Base-by-base conservation (phyloP, 2,329 filamentous ascomycete species). In the Phaeosphaeriaceae sp. region DNA sequence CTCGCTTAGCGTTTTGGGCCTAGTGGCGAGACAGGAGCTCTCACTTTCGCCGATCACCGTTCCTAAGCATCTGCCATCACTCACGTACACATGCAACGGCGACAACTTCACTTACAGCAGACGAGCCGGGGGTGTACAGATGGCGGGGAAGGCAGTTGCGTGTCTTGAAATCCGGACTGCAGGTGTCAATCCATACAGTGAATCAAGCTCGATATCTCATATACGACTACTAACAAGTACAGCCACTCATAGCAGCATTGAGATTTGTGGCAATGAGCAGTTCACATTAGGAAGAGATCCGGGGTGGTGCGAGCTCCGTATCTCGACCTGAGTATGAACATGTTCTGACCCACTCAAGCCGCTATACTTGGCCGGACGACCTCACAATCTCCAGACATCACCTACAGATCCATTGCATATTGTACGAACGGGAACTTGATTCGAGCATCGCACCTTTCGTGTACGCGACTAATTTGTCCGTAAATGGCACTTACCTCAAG, bases 401-500 rank as follows among this genome's bases (percentile, higher is more conserved):
- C 70, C 62, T 84, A 17, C 75, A 75, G 21, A 71, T 84, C 45
- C 80, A 81, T 60, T 82, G 80, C 62, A 75, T 84, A 48, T 53
- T 81, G 1, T 84, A 80, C 56, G 81, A 81, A 33, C 72, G 79
- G 54, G 67, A 76, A 24, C 66, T 68, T 15, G 54, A 68, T 22
- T 61, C 72, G 11, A 58, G 62, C 1, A 74, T 82, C 11, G 67
- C 76, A 2, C 81, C 82, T 5, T 76, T 84, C 54, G 75, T 84
- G 2, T 84, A 84, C 62, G 77, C 76, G 15, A 76, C 80, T 41
- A 78, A 82, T 52, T 49, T 82, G 2, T 84, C 82, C 0, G 71
- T 70, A 36, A 83, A 83, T 57, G 72, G 79, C 7, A 79, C 80
- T 7, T 64, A 68, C 21, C 54, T 82, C 7, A 72, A 62, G 48